phyloP scores from a whole-genome alignment of 495 filamentous ascomycete species.

The Alectoria sarmentosa region DNA sequence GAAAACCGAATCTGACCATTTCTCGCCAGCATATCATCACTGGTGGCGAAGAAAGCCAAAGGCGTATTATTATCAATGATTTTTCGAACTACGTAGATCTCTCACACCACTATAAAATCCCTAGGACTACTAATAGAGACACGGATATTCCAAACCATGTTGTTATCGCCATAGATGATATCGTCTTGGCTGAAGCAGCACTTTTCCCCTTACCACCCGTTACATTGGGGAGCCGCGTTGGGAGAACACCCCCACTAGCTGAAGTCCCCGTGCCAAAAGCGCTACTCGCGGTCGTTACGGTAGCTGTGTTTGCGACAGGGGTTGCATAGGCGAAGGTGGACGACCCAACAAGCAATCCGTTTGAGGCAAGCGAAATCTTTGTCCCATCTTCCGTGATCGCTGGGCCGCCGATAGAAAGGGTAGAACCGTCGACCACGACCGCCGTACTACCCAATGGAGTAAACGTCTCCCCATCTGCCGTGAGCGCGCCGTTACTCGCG shows the following conservation, averaged over 20 bases:
- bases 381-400: slow-evolving; percentile 1
- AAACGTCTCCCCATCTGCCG: slow-evolving; percentile 11
- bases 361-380: slow-evolving; percentile 9
- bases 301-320: neutral
- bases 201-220: neutral
- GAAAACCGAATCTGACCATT: too few species aligned
- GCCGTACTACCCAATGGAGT: slow-evolving; percentile 12
- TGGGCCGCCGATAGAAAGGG: slow-evolving; percentile 1
- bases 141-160: neutral
- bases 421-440: slow-evolving; percentile 9
- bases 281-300: neutral
- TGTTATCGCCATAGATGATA: neutral
- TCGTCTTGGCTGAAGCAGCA: neutral
- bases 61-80: neutral
- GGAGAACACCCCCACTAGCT: neutral
- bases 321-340: slow-evolving; percentile 17
- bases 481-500: slow-evolving; percentile 1
- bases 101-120: neutral
- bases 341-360: slow-evolving; percentile 13
- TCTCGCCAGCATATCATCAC: too few species aligned
- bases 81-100: neutral
- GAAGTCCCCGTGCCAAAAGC: neutral
- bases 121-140: neutral
- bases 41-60: too few species aligned
- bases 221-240: neutral